These are phyloP conservation scores for Chloropicon primus DNA, from an alignment of 139 green algal species.

Conservation along the genomic window DNA sequence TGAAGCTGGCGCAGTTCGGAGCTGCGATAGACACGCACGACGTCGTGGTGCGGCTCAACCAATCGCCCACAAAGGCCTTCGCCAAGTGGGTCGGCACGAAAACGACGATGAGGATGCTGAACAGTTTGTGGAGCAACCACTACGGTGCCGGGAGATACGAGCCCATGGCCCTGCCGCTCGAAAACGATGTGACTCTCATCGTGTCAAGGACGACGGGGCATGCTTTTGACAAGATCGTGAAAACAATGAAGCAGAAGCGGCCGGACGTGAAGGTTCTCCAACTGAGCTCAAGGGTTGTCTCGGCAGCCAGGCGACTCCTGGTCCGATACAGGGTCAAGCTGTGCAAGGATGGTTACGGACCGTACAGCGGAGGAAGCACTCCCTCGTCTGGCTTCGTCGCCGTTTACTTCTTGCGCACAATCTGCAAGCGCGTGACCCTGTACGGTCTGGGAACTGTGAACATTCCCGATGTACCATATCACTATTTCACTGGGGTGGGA, in stretches of 20 bases:
- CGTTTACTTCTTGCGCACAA: slow-evolving; percentile 2
- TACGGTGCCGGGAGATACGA: slow-evolving; percentile 6
- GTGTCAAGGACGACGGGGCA: slow-evolving; percentile 4
- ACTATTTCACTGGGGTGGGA: slow-evolving; percentile 9
- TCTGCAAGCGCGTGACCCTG: slow-evolving; percentile 9
- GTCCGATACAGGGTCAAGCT: slow-evolving; percentile 7
- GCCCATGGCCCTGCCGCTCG: slow-evolving; percentile 10
- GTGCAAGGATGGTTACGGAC: neutral
- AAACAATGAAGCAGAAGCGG: neutral
- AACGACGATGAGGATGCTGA: slow-evolving; percentile 12
- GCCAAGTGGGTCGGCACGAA: slow-evolving; percentile 2
- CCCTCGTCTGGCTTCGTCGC: slow-evolving; percentile 6
- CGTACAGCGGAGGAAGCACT: slow-evolving; percentile 2
- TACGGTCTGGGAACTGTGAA: slow-evolving; percentile 13
- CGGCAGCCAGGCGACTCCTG: neutral
- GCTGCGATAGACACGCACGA: slow-evolving; percentile 3
- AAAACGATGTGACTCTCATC: slow-evolving; percentile 5
- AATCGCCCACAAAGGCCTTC: slow-evolving; percentile 7
- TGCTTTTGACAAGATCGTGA: slow-evolving; percentile 6
- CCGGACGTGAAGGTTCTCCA: slow-evolving; percentile 9
- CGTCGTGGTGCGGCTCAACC: slow-evolving; percentile 5
- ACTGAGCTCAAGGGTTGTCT: slow-evolving; percentile 1
- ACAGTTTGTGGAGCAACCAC: slow-evolving; percentile 11
- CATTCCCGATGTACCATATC: slow-evolving; percentile 2
- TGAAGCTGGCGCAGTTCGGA: slow-evolving; percentile 9